Evolutionary conservation across 768 basidiomycete species (phyloP).

Genomic region (Leccinellum luteum): DNA sequence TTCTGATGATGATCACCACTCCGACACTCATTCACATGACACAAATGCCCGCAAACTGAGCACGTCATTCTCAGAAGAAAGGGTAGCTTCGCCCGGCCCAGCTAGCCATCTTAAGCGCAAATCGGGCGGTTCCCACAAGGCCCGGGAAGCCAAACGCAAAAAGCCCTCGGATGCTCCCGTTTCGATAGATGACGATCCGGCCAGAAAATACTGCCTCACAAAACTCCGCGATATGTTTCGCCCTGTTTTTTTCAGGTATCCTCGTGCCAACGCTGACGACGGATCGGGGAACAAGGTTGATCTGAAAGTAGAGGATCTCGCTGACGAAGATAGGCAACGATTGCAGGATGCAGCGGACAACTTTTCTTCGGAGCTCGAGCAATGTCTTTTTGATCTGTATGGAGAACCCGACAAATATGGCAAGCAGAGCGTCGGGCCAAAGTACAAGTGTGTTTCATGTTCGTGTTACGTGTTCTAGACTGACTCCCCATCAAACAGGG

Average conservation of each 20-base stretch:
- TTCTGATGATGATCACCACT: constrained; percentile 33
- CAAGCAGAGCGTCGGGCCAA: constrained; percentile 58
- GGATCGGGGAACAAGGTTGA: constrained; percentile 33
- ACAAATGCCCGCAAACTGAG: constrained; percentile 15
- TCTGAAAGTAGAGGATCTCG: constrained; percentile 53
- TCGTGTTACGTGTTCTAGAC: neutral
- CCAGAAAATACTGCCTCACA: constrained; percentile 74
- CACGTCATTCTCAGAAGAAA: constrained; percentile 19
- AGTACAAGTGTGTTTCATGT: constrained; percentile 68
- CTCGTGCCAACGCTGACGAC: constrained; percentile 44
- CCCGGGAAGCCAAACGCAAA: constrained; percentile 46
- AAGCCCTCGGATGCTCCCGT: constrained; percentile 41
- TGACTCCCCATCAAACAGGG: constrained; percentile 43
- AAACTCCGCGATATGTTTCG: constrained; percentile 72
- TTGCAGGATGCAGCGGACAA: constrained; percentile 56
- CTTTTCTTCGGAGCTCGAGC: constrained; percentile 73
- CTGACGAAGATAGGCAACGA: constrained; percentile 55
- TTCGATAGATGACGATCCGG: constrained; percentile 60
- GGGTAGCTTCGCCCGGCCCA: constrained; percentile 20
- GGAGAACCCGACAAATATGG: constrained; percentile 75
- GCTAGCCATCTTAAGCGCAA: constrained; percentile 52
- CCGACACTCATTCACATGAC: constrained; percentile 30
- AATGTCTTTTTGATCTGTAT: constrained; percentile 71
- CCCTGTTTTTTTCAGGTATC: constrained; percentile 71
- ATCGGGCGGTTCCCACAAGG: constrained; percentile 35